These are phyloP conservation scores for Maudiozyma humilis DNA, from an alignment of 1,139 yeast genomes.

Conservation along the genomic window DNA sequence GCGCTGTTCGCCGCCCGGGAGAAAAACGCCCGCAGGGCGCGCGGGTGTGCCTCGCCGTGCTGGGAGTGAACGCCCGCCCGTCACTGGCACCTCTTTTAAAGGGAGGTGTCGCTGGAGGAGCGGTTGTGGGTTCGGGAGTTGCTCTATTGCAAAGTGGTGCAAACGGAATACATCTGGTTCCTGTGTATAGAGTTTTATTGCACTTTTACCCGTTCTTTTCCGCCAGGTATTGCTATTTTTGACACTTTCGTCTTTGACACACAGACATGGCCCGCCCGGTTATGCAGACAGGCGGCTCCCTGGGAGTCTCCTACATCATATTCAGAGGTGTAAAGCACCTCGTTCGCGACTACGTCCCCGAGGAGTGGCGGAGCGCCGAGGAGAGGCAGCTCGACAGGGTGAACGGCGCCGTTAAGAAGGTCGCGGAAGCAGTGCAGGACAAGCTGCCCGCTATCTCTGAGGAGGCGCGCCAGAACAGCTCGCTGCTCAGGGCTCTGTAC, in stretches of 20 bases:
- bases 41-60: too few species aligned
- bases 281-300: conserved; percentile 10
- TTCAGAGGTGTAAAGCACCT: conserved; percentile 11
- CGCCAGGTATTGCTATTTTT: too few species aligned
- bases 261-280: conserved; percentile 16
- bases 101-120: too few species aligned
- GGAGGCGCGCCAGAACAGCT: background rate
- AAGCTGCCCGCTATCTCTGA: background rate
- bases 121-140: too few species aligned
- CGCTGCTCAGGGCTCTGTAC: background rate
- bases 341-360: conserved; percentile 9
- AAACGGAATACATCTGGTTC: too few species aligned
- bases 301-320: conserved; percentile 14
- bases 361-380: conserved; percentile 9
- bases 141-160: too few species aligned
- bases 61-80: too few species aligned
- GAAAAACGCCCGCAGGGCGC: too few species aligned
- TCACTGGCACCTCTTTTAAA: too few species aligned
- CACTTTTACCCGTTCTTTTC: too few species aligned
- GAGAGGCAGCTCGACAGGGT: conserved; percentile 1
- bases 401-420: background rate
- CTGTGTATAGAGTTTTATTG: too few species aligned
- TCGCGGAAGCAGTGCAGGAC: background rate
- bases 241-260: background rate
- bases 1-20: too few species aligned